Conservation (phyloP, 768 basidiomycete genomes). For the Daedaleopsis sinensis region DNA sequence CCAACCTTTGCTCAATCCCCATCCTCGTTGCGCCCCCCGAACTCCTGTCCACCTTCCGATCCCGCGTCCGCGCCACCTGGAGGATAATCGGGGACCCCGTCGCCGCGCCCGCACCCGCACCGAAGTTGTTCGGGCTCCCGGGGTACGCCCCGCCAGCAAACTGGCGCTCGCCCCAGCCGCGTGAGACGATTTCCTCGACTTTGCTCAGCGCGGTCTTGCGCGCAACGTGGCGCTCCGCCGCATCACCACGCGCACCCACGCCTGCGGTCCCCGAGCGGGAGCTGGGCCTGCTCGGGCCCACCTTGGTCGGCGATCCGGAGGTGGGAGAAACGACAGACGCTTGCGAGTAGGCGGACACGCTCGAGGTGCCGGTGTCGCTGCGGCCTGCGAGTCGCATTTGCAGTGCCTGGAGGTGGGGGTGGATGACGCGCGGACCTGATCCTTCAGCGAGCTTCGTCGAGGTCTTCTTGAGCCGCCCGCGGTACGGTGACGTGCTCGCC, state of each 20-base stretch:
- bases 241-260: conserved; percentile 16
- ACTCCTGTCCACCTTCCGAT: background rate
- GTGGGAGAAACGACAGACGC: background rate
- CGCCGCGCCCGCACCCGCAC: background rate
- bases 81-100: background rate
- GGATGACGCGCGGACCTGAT: background rate
- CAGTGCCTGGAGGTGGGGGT: background rate
- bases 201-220: conserved; percentile 30
- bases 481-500: conserved; percentile 20
- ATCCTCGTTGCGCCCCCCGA: conserved; percentile 4
- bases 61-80: background rate
- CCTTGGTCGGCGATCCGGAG: background rate
- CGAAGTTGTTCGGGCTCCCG: conserved; percentile 10
- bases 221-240: conserved; percentile 31
- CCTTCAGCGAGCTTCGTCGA: background rate
- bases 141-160: conserved; percentile 3
- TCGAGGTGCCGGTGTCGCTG: background rate
- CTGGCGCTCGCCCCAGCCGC: conserved; percentile 31
- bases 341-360: conserved; percentile 6
- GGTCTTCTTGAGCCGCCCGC: conserved; percentile 23
- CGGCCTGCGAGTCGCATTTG: background rate
- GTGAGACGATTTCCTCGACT: conserved; percentile 34
- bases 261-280: background rate
- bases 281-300: background rate
- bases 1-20: conserved; percentile 23